These are phyloP conservation scores for Rubia tinctorum DNA, from an alignment of 305 asterid genomes.

Conservation along the genomic window DNA sequence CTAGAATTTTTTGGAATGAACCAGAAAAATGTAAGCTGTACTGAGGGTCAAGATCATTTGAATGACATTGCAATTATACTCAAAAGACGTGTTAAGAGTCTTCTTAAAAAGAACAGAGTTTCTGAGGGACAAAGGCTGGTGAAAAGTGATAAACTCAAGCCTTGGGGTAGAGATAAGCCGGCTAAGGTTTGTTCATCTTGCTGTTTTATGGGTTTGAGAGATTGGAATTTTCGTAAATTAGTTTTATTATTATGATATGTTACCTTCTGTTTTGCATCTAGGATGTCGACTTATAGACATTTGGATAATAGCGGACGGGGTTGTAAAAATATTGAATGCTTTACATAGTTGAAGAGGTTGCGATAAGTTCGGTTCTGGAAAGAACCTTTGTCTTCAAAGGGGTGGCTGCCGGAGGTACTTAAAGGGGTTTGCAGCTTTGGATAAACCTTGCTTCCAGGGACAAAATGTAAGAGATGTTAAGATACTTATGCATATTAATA, in stretches of 20 bases:
- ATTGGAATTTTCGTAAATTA: slow-evolving; percentile 21
- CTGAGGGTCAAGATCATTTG: slow-evolving; percentile 24
- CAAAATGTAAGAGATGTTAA: slow-evolving; percentile 55
- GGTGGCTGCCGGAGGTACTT: slow-evolving; percentile 57
- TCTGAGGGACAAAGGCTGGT: slow-evolving; percentile 69
- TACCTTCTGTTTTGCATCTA: slow-evolving; percentile 44
- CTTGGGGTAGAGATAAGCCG: slow-evolving; percentile 79
- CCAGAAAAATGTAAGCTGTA: slow-evolving; percentile 32
- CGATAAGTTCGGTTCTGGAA: too few relatives aligned
- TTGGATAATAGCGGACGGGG: too few relatives aligned
- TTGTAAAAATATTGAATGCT: too few relatives aligned
- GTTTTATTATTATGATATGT: slow-evolving; percentile 20
- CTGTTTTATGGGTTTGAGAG: slow-evolving; percentile 15
- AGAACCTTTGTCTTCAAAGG: too few relatives aligned
- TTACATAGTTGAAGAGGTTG: too few relatives aligned
- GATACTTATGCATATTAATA: neutral
- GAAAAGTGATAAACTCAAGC: slow-evolving; percentile 61
- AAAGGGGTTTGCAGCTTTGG: slow-evolving; percentile 85
- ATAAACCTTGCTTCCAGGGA: slow-evolving; percentile 82
- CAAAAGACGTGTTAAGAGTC: slow-evolving; percentile 67
- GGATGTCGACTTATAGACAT: slow-evolving; percentile 14
- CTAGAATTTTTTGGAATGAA: slow-evolving; percentile 62
- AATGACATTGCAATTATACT: slow-evolving; percentile 44
- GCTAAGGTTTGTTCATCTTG: slow-evolving; percentile 70
- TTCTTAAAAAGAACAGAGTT: slow-evolving; percentile 61